Base-by-base conservation (phyloP, 2,329 filamentous ascomycete genomes). In the Acephala macrosclerotiorum region DNA sequence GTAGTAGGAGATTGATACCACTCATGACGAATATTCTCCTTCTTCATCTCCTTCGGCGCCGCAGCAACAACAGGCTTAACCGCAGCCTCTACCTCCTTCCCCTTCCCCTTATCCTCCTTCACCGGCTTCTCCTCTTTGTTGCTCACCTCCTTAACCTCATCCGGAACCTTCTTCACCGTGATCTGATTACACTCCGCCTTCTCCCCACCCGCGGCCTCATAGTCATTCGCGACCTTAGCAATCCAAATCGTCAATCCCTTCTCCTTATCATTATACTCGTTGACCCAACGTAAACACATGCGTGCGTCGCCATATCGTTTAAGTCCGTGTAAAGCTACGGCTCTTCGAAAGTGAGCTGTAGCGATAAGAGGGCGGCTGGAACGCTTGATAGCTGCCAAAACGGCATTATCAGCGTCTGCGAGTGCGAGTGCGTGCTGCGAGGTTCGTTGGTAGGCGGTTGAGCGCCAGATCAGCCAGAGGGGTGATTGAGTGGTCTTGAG, bases 301-400 rank as follows among this genome's bases (percentile, higher is more conserved):
- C 89, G 85, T 0, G 94, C 90, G 78, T 97, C 91, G 3, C 90
- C 93, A 72, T 89, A 93, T 61, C 87, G 84, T 38, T 86, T 87
- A 47, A 94, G 81, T 58, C 89, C 87, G 77, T 88, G 91, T 29
- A 95, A 83, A 12, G 91, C 86, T 14, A 97, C 87, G 5, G 88
- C 91, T 42, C 95, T 88, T 71, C 94, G 88, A 73, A 96, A 87
- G 74, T 97, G 93, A 1, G 92, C 90, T n/a, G 93, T 87, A 55
- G 89, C 84, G 77, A 97, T 93, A 35, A 91, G 84, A 70, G 93
- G 88, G 59, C 91, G 88, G 73, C 90, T 91, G 36, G 86, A 91
- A 47, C 95, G 90, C 68, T 90, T 84, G 29, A 81, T 81, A 2
- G 89, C 90, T 3, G 84, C 79, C 42, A 84, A 79, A 61, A 91